Base-by-base conservation (phyloP, 148 eudicot genomes). In the Chenopodium suecicum region DNA sequence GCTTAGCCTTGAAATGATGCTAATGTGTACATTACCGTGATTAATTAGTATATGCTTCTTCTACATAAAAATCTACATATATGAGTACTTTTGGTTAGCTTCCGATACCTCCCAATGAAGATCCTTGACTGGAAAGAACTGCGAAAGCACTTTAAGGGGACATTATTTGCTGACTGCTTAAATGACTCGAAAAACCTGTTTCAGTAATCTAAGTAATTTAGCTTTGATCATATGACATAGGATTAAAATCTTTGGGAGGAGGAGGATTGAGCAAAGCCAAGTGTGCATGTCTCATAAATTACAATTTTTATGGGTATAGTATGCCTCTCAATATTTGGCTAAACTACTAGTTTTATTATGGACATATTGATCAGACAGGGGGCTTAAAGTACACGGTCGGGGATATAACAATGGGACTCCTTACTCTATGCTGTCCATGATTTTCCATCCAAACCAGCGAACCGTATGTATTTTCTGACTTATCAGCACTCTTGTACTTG, bases 331-430 rank as follows among this genome's bases (percentile, higher is more conserved):
- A 62, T n/a, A 62, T 62, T n/a, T 22, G 25, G 73, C 47, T 69
- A 23, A 72, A 41, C 29, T 72, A 44, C 19, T n/a, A 23, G 32
- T 73, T 73, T 73, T 73, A 47, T 73, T 47, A 23, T 23, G 76
- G 75, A 71, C 54, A 9, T 1, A 41, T 8, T 22, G 1, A n/a
- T 44, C 60, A 73, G 9, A 46, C 31, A 73, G 32, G 2, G 3
- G 31, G 58, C 0, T 47, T 16, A 22, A 23, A 52, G 54, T 67
- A 34, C 23, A 54, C 25, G 20, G 44, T 69, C 62, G 86, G 86
- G 50, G 82, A 82, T 32, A 84, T 79, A 31, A 86, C 89, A 75
- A 87, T 84, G 25, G 89, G 89, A 62, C 87, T 87, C 75, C 89
- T 87, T 11, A 84, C 87, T 47, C 77, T 82, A 79, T 84, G 81